Percentiles rank a stretch among this genome's conserved stretches.
Conservation (phyloP, 345 rosid genomes). For the Murraya koenigii region DNA sequence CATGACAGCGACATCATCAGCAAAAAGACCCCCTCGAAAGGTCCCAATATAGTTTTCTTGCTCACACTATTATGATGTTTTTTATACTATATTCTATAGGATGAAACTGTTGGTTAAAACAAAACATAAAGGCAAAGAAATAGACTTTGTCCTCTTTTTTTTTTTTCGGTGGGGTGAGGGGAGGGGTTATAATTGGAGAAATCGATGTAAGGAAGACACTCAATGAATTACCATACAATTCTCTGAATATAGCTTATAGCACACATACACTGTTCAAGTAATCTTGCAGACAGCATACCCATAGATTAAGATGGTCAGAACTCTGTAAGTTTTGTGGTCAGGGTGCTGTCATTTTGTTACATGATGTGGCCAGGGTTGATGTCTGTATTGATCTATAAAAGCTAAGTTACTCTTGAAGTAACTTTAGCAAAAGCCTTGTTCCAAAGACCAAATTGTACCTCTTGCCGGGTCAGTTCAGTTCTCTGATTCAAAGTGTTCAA, state of each 20-base stretch:
- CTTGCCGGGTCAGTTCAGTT: background rate
- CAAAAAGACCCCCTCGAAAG: slow-evolving; percentile 10
- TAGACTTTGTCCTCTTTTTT: background rate
- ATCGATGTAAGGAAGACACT: background rate
- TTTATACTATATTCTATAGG: background rate
- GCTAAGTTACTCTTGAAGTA: no score
- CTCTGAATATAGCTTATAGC: background rate
- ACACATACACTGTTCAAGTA: background rate
- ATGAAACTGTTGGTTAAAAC: background rate
- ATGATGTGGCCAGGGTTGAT: background rate
- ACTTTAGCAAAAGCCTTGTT: no score
- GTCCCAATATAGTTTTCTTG: background rate
- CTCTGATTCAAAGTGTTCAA: background rate
- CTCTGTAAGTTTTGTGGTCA: background rate
- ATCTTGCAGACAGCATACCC: background rate
- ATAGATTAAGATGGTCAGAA: background rate
- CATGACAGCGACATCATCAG: slow-evolving; percentile 20
- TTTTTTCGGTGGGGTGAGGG: no score
- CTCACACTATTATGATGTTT: background rate
- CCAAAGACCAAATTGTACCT: background rate
- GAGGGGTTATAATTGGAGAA: background rate
- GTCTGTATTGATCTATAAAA: background rate
- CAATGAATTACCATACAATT: background rate
- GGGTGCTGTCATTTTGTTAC: background rate
- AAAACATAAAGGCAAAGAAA: background rate